phyloP scores from a whole-genome alignment of 108 stramenopile species.

The Craspedostauros australis region DNA sequence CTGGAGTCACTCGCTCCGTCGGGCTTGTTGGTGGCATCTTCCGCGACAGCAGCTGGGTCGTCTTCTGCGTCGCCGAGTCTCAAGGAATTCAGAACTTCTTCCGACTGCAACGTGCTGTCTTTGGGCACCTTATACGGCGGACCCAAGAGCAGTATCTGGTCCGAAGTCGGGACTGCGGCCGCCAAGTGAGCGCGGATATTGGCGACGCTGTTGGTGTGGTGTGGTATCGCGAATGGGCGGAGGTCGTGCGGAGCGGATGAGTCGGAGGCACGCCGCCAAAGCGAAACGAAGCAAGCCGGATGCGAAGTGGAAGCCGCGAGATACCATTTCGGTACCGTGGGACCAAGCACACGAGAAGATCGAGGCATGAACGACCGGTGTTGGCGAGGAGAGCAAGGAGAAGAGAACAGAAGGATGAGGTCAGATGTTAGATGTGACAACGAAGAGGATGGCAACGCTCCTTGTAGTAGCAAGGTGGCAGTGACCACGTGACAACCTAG shows the following conservation, averaged over 20 bases:
- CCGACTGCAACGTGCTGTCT: constrained; percentile 61
- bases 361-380: neutral
- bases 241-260: neutral
- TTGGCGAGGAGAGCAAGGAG: neutral
- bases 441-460: too few species aligned
- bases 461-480: too few species aligned
- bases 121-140: constrained; percentile 82
- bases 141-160: constrained; percentile 76
- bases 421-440: too few species aligned
- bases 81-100: constrained; percentile 62
- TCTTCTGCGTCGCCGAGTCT: constrained; percentile 78
- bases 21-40: constrained; percentile 5
- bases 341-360: neutral
- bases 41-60: constrained; percentile 20
- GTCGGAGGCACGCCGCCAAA: neutral
- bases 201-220: constrained; percentile 45
- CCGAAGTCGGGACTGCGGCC: constrained; percentile 57
- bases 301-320: neutral
- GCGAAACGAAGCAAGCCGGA: neutral
- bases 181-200: constrained; percentile 64
- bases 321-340: neutral
- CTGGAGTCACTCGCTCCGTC: constrained; percentile 1
- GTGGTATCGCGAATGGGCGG: neutral
- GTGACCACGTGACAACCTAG: too few species aligned
- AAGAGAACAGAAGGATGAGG: constrained; percentile 2